A percentile compares a stretch with the other conserved stretches of the same genome.
phyloP scores from a whole-genome alignment of 2,329 filamentous ascomycete genomes.

The Diaporthe caulivora region DNA sequence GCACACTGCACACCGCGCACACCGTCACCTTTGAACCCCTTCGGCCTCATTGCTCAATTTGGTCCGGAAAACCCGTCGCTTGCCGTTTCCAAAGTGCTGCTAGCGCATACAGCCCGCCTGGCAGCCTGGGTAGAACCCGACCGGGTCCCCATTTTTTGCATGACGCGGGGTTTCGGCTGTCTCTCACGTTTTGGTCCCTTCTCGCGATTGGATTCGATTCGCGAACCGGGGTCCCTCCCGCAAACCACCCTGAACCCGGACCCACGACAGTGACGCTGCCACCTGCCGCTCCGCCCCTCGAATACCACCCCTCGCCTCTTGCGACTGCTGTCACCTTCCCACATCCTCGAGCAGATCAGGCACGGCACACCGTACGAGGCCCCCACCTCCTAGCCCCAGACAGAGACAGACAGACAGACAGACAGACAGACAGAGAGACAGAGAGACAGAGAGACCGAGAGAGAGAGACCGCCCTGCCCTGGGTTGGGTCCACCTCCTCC shows the following conservation, averaged over 20 bases:
- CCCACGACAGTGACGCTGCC: constrained; percentile 10
- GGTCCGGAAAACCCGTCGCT: neutral
- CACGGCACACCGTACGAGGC: constrained; percentile 7
- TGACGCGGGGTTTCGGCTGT: constrained; percentile 4
- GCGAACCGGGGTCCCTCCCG: constrained; percentile 10
- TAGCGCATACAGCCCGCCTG: neutral
- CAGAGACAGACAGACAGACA: no score
- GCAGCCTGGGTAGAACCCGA: constrained; percentile 8
- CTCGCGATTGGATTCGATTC: constrained; percentile 21
- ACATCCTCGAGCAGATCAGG: constrained; percentile 22
- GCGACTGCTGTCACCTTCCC: neutral
- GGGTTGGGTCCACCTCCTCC: constrained; percentile 9
- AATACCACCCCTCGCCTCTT: constrained; percentile 13
- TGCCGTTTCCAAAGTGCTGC: constrained; percentile 15
- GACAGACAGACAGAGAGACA: no score
- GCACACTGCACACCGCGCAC: neutral
- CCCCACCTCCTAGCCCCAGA: no score
- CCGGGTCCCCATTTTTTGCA: neutral
- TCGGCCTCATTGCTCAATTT: neutral
- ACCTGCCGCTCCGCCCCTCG: neutral
- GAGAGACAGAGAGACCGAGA: neutral
- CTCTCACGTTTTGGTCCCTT: constrained; percentile 19
- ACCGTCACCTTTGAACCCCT: neutral
- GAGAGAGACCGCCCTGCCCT: neutral
- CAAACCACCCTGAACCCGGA: constrained; percentile 14